Base-by-base conservation (phyloP, 2,329 filamentous ascomycete species). In the Pseudogymnoascus sp. region DNA sequence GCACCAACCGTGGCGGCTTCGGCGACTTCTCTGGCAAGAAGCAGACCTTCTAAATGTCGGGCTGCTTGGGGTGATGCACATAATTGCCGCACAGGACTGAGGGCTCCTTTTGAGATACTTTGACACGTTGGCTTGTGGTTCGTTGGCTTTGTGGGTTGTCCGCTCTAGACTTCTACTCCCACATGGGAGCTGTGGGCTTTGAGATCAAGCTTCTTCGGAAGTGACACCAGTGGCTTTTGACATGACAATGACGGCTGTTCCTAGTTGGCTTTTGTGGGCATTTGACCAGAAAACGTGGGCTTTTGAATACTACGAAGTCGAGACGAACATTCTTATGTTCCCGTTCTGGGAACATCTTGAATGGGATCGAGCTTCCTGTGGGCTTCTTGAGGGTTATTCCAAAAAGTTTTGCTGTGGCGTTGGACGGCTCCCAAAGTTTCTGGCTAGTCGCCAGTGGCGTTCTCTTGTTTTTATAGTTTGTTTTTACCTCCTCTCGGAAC, bases 21-120 rank as follows among this genome's bases (percentile, higher is more conserved):
- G 80, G 81, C 63, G 82, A 84, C 74, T 85, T 84, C 78, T 73
- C 79, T 70, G 82, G 82, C 72, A 77, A 78, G 72, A 84, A 83
- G 77, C 76, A 80, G 72, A 79, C 78, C 68, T 82, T 82, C 7
- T 63, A 38, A 61, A 62, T 72, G 59, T 53, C 26, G 17, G 23
- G 42, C 11, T 61, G 28, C 15, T 50, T 17, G n/a, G 17, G 38
- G 47, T 31, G 33, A 61, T 61, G 59, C 59, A 61, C 59, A 61
- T 42, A 21, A 17, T 40, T 65, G 71, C 71, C 67, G 70, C 68
- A 73, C 68, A 66, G 63, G 42, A 57, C 40, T 57, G 60, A 57
- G 50, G 50, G 50, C 50, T 57, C 66, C 64, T 67, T 66, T 62
- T 61, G 61, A 63, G 64, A 67, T 63, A 57, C 63, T 60, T 60